Percentiles rank a stretch among this genome's conserved stretches.
These are phyloP conservation scores for Tricharina praecox DNA, from an alignment of 495 filamentous ascomycete genomes.

Conservation along the genomic window DNA sequence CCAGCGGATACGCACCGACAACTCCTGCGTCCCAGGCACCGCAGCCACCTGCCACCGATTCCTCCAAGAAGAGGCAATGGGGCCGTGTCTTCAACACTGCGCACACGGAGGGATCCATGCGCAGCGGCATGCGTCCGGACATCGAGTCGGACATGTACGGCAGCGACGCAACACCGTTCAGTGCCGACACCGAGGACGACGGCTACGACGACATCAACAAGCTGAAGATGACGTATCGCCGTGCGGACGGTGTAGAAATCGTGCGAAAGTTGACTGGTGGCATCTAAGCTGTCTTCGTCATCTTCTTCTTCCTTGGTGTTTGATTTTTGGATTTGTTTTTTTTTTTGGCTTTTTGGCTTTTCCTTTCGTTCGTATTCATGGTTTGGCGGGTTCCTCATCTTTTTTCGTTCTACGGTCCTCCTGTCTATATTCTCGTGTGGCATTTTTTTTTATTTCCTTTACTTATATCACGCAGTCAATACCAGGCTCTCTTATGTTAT, in stretches of 20 bases:
- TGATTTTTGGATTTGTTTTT: not conserved
- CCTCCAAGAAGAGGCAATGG: constrained; percentile 24
- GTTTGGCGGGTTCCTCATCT: not conserved
- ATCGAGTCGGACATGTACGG: constrained; percentile 22
- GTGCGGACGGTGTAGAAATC: constrained; percentile 27
- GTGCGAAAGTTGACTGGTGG: constrained; percentile 19
- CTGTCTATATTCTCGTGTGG: not conserved
- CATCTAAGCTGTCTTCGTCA: not conserved
- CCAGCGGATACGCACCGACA: not conserved
- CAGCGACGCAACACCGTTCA: constrained; percentile 12
- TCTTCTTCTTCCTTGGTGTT: not conserved
- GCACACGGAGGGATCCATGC: constrained; percentile 22
- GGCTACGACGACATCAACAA: constrained; percentile 18
- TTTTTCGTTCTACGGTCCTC: not conserved
- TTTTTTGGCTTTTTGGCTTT: not conserved
- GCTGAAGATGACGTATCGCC: constrained; percentile 25
- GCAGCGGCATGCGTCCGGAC: constrained; percentile 20
- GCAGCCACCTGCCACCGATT: not conserved
- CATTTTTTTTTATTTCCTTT: not conserved
- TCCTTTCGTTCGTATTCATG: not conserved
- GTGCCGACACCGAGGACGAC: constrained; percentile 12
- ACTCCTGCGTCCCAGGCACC: not conserved
- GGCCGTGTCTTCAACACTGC: constrained; percentile 23
- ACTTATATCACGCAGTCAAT: too few relatives aligned
- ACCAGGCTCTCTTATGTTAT: too few relatives aligned